Base-by-base conservation (phyloP, 176 grass and related monocot genomes). In the Aegilops bicornis region DNA sequence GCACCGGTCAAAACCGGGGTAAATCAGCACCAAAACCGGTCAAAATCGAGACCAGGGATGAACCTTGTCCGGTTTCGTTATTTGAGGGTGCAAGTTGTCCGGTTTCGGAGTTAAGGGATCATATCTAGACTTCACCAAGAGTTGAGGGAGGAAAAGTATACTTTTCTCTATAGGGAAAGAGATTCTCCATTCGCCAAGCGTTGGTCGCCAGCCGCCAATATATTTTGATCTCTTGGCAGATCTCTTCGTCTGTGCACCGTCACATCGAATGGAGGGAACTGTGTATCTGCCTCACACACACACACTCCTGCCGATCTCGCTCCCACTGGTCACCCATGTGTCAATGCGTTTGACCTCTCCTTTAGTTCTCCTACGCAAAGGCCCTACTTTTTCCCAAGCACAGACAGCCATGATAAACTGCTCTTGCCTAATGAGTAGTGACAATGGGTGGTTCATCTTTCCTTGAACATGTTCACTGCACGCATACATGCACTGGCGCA, bases 321-420 rank as follows among this genome's bases (percentile, higher is more conserved):
- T 10, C 20, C 22, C 36, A 6, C 23, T 71, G 30, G 8, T 67
- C 43, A 42, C 65, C 37, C 14, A 73, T 83, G 73, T 90, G 79
- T 82, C 88, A 71, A 63, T 64, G 79, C 23, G 19, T 56, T 66
- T 15, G 23, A 31, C 88, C 73, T 87, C 84, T 86, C 40, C 79
- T 79, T 90, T 83, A 20, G 12, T 1, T 27, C 16, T 52, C 4
- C 39, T 5, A 58, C 35, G 4, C 45, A 4, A 54, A 36, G 65
- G 23, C 35, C 52, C 30, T 82, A 4, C 30, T 6, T 31, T 45
- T 78, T 78, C 13, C 27, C 29, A 54, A 27, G 7, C 31, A 10
- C 37, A 16, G 2, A 10, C 37, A 16, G 2, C 6, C 17, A 58
- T 10, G 42, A 20, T 47, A 5, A 14, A 7, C 6, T 33, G 72